Percentiles rank a stretch among this genome's conserved stretches.
phyloP scores from a whole-genome alignment of 441 rosid species.

The Bocquillonia castaneifolia region DNA sequence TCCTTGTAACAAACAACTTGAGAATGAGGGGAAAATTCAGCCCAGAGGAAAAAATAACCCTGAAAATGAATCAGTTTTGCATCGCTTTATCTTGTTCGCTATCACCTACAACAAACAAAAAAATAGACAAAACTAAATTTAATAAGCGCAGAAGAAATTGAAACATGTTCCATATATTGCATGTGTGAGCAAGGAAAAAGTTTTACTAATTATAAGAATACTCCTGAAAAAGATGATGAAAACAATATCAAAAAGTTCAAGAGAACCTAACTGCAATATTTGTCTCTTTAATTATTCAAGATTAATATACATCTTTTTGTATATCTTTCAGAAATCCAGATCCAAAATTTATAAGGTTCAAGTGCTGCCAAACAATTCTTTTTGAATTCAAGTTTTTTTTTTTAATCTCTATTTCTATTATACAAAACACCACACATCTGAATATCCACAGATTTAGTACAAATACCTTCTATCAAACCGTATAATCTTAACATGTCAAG shows the following conservation, averaged over 20 bases:
- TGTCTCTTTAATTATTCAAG: no score
- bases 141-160: no score
- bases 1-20: neutral
- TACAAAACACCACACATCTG: neutral
- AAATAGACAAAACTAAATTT: neutral
- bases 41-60: conserved; percentile 41
- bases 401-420: neutral
- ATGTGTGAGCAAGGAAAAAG: neutral
- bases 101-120: conserved; percentile 46
- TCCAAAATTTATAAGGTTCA: neutral
- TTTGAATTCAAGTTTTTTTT: neutral
- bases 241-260: no score
- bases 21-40: neutral
- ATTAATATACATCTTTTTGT: no score
- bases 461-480: conserved; percentile 1
- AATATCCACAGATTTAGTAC: neutral
- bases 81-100: conserved; percentile 86
- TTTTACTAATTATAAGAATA: neutral
- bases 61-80: conserved; percentile 85
- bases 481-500: neutral
- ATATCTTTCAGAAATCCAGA: neutral
- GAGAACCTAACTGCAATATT: neutral
- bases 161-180: no score
- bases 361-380: neutral
- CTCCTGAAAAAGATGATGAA: neutral